Percentiles rank a stretch among this genome's conserved stretches.
These are phyloP conservation scores for Neostapfia colusana DNA, from an alignment of 176 grass and related monocot genomes.

Conservation along the genomic window DNA sequence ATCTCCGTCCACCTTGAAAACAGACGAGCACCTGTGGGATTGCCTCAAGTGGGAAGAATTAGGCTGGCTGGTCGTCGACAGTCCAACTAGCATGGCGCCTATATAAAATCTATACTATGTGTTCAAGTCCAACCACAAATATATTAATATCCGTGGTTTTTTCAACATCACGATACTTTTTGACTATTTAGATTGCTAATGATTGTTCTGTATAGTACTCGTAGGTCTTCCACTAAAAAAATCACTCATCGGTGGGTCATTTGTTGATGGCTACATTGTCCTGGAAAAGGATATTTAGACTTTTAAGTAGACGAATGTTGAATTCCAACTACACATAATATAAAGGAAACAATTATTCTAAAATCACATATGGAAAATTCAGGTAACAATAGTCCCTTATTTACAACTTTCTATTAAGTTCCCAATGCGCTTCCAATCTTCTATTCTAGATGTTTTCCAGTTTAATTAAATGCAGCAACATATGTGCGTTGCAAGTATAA, in stretches of 20 bases:
- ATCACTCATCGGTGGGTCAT: not conserved
- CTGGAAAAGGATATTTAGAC: not conserved
- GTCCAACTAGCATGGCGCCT: not conserved
- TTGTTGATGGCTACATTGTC: not conserved
- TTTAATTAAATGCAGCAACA: too few relatives aligned
- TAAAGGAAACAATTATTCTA: not conserved
- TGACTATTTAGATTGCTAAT: not conserved
- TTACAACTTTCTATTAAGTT: too few relatives aligned
- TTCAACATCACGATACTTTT: not conserved
- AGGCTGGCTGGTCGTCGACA: not conserved
- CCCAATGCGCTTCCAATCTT: too few relatives aligned
- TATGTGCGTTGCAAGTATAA: not conserved
- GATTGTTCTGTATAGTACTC: not conserved
- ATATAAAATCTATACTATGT: not conserved
- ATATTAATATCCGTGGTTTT: not conserved
- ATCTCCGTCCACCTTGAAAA: not conserved
- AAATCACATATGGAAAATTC: not conserved
- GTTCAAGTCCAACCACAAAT: not conserved
- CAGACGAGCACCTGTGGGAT: not conserved
- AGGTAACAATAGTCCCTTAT: not conserved
- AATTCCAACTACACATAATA: not conserved
- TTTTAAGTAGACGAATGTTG: not conserved
- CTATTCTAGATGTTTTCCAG: too few relatives aligned
- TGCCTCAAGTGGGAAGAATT: constrained; percentile 18
- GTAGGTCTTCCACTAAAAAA: too few relatives aligned